Evolutionary conservation across 345 rosid species (phyloP).

Genomic region (Punica granatum): DNA sequence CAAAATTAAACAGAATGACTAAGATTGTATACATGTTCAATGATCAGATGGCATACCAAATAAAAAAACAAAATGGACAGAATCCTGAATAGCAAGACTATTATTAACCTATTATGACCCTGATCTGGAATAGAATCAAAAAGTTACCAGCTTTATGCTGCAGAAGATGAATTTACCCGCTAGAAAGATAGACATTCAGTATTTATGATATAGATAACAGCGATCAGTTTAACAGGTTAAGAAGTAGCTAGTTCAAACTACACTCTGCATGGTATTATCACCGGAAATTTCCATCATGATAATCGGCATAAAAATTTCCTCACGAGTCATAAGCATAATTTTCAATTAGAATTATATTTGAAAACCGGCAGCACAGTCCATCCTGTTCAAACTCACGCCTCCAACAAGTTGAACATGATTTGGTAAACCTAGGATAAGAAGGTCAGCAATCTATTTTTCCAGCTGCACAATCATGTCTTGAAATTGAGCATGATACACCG

Average conservation of each 20-base stretch:
- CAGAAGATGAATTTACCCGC: not conserved
- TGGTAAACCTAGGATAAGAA: no score
- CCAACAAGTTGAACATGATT: no score
- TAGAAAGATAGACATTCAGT: not conserved
- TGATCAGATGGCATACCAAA: not conserved
- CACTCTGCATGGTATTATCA: not conserved
- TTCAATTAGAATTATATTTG: not conserved
- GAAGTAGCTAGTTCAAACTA: not conserved
- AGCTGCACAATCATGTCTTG: no score
- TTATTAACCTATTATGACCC: not conserved
- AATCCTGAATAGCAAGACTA: not conserved
- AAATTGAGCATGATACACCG: no score
- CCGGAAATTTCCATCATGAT: no score
- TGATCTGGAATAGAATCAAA: not conserved
- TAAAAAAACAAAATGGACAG: not conserved
- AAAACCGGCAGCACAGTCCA: not conserved
- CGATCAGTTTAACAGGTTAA: not conserved
- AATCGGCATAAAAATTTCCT: not conserved
- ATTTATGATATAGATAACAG: not conserved
- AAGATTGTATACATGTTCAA: no score
- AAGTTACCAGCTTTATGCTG: not conserved
- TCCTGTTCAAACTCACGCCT: no score
- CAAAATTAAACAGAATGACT: slow-evolving; percentile 7
- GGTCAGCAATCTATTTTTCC: not conserved
- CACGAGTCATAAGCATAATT: not conserved